Evolutionary conservation across 2,329 filamentous ascomycete species (phyloP).

Genomic region (Fusarium transvaalense): DNA sequence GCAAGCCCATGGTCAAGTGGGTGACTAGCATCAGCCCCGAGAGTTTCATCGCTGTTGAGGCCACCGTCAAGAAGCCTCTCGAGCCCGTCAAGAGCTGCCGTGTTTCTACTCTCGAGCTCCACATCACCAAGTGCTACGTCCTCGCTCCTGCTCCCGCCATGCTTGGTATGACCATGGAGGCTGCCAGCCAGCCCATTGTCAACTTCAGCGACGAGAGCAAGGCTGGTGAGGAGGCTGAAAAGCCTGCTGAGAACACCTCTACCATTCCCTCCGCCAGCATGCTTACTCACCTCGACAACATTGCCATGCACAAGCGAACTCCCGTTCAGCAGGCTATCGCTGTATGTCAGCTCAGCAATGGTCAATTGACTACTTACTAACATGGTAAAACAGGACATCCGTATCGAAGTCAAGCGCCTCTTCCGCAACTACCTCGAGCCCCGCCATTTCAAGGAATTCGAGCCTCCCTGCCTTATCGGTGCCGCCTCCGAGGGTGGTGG

Average conservation of each 20-base stretch:
- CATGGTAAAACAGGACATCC: slow-evolving; percentile 1
- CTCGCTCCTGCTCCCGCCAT: slow-evolving; percentile 73
- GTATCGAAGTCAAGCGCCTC: slow-evolving; percentile 21
- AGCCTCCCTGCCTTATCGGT: slow-evolving; percentile 89
- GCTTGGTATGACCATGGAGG: slow-evolving; percentile 69
- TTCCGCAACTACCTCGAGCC: slow-evolving; percentile 73
- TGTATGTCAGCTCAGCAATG: neutral
- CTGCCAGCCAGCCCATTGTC: slow-evolving; percentile 66
- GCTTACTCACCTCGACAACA: slow-evolving; percentile 89
- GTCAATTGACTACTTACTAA: neutral
- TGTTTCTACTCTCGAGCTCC: slow-evolving; percentile 84
- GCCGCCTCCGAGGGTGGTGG: slow-evolving; percentile 92
- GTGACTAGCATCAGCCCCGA: slow-evolving; percentile 79
- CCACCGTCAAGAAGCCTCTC: slow-evolving; percentile 81
- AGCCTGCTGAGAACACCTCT: slow-evolving; percentile 59
- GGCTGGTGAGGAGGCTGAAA: slow-evolving; percentile 59
- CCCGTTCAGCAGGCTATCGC: slow-evolving; percentile 89
- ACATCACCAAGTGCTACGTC: slow-evolving; percentile 87
- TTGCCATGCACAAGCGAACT: slow-evolving; percentile 90
- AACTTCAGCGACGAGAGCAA: slow-evolving; percentile 71
- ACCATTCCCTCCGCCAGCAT: slow-evolving; percentile 77
- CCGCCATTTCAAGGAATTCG: slow-evolving; percentile 67
- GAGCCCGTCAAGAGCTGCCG: slow-evolving; percentile 91
- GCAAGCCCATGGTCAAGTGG: slow-evolving; percentile 86
- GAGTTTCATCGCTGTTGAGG: slow-evolving; percentile 86